Conservation (phyloP, 169 alveolate species). For the Plasmodium coatneyi region DNA sequence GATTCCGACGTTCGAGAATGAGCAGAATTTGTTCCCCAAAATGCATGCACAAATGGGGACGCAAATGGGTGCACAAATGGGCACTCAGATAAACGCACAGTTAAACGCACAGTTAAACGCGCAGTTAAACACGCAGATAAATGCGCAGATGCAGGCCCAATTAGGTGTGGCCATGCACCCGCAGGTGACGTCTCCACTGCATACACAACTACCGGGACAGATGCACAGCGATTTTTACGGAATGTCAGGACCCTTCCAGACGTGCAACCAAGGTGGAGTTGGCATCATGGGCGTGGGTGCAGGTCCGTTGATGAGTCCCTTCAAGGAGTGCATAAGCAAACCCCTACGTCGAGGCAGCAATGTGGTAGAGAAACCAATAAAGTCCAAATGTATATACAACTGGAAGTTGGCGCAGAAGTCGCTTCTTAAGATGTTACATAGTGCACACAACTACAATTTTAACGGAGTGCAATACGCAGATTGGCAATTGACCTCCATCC, state of each 20-base stretch:
- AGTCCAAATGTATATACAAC: conserved; percentile 46
- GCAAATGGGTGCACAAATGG: neutral
- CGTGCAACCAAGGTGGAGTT: neutral
- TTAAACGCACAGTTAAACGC: neutral
- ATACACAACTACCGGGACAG: neutral
- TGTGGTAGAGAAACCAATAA: conserved; percentile 28
- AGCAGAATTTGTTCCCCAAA: conserved; percentile 10
- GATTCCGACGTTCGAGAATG: conserved; percentile 9
- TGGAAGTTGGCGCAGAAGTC: conserved; percentile 37
- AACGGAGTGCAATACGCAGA: conserved; percentile 77
- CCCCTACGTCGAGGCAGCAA: conserved; percentile 17
- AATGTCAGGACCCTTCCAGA: neutral
- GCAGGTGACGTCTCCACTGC: neutral
- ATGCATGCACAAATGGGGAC: neutral
- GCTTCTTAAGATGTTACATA: conserved; percentile 8
- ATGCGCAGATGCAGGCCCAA: neutral
- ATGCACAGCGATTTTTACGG: neutral
- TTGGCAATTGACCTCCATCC: conserved; percentile 79
- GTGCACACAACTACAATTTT: conserved; percentile 64
- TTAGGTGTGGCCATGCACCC: neutral
- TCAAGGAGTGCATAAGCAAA: conserved; percentile 11
- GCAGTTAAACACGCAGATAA: neutral
- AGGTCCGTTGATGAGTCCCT: neutral
- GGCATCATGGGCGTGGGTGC: neutral
- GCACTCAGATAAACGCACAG: neutral